phyloP scores from a whole-genome alignment of 257 asterid genomes.

The Nicotiana noctiflora region DNA sequence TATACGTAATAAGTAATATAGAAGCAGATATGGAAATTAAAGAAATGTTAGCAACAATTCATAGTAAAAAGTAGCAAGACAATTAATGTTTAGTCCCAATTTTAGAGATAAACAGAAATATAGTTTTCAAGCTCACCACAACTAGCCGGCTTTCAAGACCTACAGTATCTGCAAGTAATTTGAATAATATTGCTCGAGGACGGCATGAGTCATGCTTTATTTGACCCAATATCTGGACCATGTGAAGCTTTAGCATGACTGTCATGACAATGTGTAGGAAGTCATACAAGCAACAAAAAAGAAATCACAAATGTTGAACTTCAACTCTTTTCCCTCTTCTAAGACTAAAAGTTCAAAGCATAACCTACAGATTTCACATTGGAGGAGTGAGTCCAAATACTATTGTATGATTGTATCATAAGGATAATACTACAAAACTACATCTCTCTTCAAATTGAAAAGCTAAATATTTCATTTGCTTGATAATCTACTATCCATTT shows the following conservation, averaged over 20 bases:
- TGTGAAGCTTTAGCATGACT: no score
- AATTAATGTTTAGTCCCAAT: background rate
- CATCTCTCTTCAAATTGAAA: background rate
- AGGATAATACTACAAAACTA: background rate
- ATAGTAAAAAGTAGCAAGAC: conserved; percentile 1
- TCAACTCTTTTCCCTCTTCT: background rate
- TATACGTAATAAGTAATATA: background rate
- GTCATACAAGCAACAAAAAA: no score
- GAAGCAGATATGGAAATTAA: conserved; percentile 6
- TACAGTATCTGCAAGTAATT: conserved; percentile 96
- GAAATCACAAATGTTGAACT: background rate
- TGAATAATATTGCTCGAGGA: conserved; percentile 86
- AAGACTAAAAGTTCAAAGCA: background rate
- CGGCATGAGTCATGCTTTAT: conserved; percentile 81
- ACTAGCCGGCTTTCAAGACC: conserved; percentile 85
- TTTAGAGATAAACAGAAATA: conserved; percentile 1
- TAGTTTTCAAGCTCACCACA: conserved; percentile 56
- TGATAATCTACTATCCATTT: background rate
- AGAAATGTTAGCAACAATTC: conserved; percentile 3
- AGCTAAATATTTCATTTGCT: background rate
- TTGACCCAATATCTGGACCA: conserved; percentile 77
- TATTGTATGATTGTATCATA: background rate
- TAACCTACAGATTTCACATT: background rate
- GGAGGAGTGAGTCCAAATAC: no score
- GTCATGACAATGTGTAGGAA: no score